A percentile compares a stretch with the other conserved stretches of the same genome.
Conservation (phyloP, 1,284 basidiomycete genomes). For the Ceratobasidium theobromae region DNA sequence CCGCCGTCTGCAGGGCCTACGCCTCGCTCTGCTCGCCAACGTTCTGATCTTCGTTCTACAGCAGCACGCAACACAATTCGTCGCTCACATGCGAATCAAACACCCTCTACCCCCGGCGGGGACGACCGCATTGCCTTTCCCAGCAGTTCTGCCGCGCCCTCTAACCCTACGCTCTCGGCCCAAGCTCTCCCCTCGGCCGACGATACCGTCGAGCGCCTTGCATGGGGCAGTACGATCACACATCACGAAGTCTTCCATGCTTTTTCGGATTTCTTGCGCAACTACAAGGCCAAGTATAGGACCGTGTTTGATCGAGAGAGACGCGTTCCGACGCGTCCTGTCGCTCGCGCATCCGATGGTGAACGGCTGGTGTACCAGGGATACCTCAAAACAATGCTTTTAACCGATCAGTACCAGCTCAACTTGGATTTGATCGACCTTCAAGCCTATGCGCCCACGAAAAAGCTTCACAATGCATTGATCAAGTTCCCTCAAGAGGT, state of each 20-base stretch:
- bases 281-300: constrained; percentile 94
- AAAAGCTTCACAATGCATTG: constrained; percentile 78
- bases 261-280: constrained; percentile 85
- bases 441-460: constrained; percentile 82
- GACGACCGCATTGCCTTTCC: constrained; percentile 45
- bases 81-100: constrained; percentile 41
- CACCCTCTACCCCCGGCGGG: constrained; percentile 56
- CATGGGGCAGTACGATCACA: constrained; percentile 94
- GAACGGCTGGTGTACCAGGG: constrained; percentile 75
- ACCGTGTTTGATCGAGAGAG: constrained; percentile 70
- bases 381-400: constrained; percentile 84
- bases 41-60: constrained; percentile 45
- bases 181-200: constrained; percentile 63
- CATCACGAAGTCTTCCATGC: constrained; percentile 87
- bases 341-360: constrained; percentile 65
- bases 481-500: constrained; percentile 96
- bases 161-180: constrained; percentile 62
- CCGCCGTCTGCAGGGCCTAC: constrained; percentile 46
- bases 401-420: constrained; percentile 87
- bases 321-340: constrained; percentile 56
- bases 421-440: constrained; percentile 91
- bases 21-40: constrained; percentile 56
- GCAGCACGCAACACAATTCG: constrained; percentile 41
- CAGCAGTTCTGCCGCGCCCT: constrained; percentile 53
- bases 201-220: constrained; percentile 77